phyloP scores from a whole-genome alignment of 768 basidiomycete species.

The Macrolepiota dolichaula region DNA sequence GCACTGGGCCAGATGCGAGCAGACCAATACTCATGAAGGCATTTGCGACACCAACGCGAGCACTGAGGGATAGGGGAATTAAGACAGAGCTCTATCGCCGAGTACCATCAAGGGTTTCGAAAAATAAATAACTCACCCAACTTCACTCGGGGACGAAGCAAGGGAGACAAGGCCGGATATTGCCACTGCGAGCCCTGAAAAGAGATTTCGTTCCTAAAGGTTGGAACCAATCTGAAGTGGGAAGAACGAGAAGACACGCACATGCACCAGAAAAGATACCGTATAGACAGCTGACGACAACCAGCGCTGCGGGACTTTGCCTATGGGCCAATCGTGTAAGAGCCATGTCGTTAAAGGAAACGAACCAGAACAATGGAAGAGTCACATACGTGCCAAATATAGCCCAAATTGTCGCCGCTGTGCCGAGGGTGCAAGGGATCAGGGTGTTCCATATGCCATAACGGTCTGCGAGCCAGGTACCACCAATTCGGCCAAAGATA shows the following conservation, averaged over 20 bases:
- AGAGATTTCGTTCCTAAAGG: not conserved
- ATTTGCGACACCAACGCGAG: slow-evolving; percentile 8
- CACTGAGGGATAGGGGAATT: not conserved
- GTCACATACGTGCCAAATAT: slow-evolving; percentile 31
- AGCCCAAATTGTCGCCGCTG: slow-evolving; percentile 39
- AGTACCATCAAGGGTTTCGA: not conserved
- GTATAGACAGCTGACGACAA: slow-evolving; percentile 41
- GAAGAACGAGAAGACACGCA: slow-evolving; percentile 18
- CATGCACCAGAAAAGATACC: slow-evolving; percentile 48
- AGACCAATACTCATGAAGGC: slow-evolving; percentile 8
- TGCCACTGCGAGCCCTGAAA: slow-evolving; percentile 31
- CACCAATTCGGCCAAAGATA: slow-evolving; percentile 30
- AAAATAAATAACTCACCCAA: slow-evolving; percentile 26
- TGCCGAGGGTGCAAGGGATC: slow-evolving; percentile 27
- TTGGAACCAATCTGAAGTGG: not conserved
- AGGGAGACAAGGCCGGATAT: slow-evolving; percentile 27
- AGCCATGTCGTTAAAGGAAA: not conserved
- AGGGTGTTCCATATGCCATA: slow-evolving; percentile 36
- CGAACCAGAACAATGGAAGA: not conserved
- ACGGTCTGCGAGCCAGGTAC: slow-evolving; percentile 32
- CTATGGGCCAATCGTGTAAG: slow-evolving; percentile 17
- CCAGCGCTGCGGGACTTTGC: slow-evolving; percentile 30
- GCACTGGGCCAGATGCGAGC: slow-evolving; percentile 2
- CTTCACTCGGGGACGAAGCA: slow-evolving; percentile 28
- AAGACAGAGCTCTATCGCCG: not conserved